Evolutionary conservation across 495 filamentous ascomycete species (phyloP), one percentile per base, ranked within the genome.

Genomic region (Annulohypoxylon moriforme): DNA sequence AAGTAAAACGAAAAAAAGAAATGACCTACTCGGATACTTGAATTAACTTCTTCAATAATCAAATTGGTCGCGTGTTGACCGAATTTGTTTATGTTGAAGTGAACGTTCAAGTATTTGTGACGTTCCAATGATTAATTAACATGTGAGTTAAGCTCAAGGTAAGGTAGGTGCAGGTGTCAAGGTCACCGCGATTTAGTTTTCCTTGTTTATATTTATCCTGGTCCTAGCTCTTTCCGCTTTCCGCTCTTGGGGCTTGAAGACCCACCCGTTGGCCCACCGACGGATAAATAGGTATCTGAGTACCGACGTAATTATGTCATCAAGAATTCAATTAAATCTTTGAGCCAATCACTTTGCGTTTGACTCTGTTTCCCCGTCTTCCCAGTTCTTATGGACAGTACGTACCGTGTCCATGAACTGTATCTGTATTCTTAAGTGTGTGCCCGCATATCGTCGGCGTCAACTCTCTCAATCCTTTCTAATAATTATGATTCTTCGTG

Each of bases 131-230:
- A 46, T 44, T 67, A 61, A 46, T 44, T 67, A 61, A 62, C 52
- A 63, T 60, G 70, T 27, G 58, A 47, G 52, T 46, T 65, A 57
- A 65, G 65, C 47, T 62, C 44, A 56, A 44, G 50, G 49, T 25
- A 56, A 66, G 52, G 25, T 50, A 40, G n/a, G 46, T 56, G 60
- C 64, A 25, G 22, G 46, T 40, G 57, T 55, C 27, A 34, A 55
- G 64, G 62, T 56, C 29, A 42, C 55, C 36, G 25, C 69, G 34
- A 44, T 65, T 63, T 69, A 52, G 36, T 69, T 68, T 58, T 47
- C 47, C 56, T 58, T 75, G 75, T 77, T 77, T 76, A 74, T 76
- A 75, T 77, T 76, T 77, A 72, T 62, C 11, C 11, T 64, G 75
- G 73, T 70, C 75, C 65, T 70, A 77, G 75, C 73, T 76, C 52